Base-by-base conservation (phyloP, 192 early-diverging fungal genomes). In the Rhizoclosmatium globosum region DNA sequence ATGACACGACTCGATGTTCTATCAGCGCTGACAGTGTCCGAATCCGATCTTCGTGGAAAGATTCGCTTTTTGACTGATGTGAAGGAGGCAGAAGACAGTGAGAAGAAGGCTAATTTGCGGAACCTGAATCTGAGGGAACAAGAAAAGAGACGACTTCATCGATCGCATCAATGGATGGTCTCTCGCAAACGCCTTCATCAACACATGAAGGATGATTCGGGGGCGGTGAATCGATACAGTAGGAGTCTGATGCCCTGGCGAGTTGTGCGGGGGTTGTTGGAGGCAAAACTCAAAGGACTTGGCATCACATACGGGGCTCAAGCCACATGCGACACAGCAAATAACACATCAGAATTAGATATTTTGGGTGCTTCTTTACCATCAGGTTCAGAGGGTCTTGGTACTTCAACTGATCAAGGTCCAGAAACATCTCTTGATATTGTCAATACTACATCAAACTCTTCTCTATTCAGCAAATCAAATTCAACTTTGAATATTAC, bases 231-330 rank as follows among this genome's bases (percentile, higher is more conserved):
- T 50, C 6, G 7, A 13, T 21, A 62, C 4, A 62, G 60, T 38
- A 4, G 60, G 21, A 62, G 60, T 62, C 21, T 62, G 60, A 31
- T 62, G 60, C 60, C 60, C 31, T 62, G 60, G 60, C 6, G 60
- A 62, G 4, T 4, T 6, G 60, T 62, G n/a, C 6, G 60, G 60
- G 60, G 7, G 31, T 38, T 31, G 60, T 21, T 62, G 60, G 31
- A 17, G 77, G 21, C 21, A 21, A 17, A 38, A 31, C 60, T 62
- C 4, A 62, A 62, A 23, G 21, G 60, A 4, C 60, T 62, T 21
- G 60, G 60, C 21, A 4, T 17, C 6, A 21, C 3, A 4, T 4
- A 38, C 21, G 21, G 31, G 4, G 3, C 60, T 23, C 4, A 4
- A 62, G 4, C 60, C 21, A 21, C 17, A 62, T 21, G 21, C 4